Conservation (phyloP, 768 basidiomycete genomes). For the Rhizopogon roseolus region DNA sequence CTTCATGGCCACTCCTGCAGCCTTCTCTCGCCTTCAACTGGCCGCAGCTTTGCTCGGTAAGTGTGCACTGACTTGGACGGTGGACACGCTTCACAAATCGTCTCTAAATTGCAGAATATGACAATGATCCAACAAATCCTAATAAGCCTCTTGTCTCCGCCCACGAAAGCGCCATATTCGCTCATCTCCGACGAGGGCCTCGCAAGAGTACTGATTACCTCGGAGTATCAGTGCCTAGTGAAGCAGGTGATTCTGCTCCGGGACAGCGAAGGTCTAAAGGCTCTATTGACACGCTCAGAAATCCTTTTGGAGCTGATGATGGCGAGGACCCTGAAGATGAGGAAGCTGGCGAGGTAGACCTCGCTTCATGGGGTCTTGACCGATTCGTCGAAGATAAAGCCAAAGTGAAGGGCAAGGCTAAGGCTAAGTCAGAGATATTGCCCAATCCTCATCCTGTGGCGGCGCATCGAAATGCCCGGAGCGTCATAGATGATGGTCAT, state of each 20-base stretch:
- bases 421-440: slow-evolving; percentile 32
- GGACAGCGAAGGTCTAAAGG: slow-evolving; percentile 46
- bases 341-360: slow-evolving; percentile 64
- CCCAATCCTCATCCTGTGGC: slow-evolving; percentile 42
- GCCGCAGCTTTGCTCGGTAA: slow-evolving; percentile 83
- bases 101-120: slow-evolving; percentile 59
- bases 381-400: slow-evolving; percentile 69
- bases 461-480: slow-evolving; percentile 37
- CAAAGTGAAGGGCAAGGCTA: slow-evolving; percentile 37
- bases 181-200: slow-evolving; percentile 60
- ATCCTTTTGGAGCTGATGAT: slow-evolving; percentile 68
- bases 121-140: slow-evolving; percentile 77
- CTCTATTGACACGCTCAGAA: slow-evolving; percentile 62
- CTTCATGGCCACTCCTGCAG: slow-evolving; percentile 24
- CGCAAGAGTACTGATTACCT: slow-evolving; percentile 62
- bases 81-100: not conserved
- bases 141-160: slow-evolving; percentile 58
- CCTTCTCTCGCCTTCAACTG: slow-evolving; percentile 81
- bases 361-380: slow-evolving; percentile 82
- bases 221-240: slow-evolving; percentile 62
- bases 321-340: slow-evolving; percentile 47
- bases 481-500: slow-evolving; percentile 36
- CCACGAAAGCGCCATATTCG: slow-evolving; percentile 81
- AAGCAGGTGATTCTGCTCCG: slow-evolving; percentile 46
- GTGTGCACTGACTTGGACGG: slow-evolving; percentile 12